phyloP scores from a whole-genome alignment of 306 rosid species.

The Cercis canadensis region DNA sequence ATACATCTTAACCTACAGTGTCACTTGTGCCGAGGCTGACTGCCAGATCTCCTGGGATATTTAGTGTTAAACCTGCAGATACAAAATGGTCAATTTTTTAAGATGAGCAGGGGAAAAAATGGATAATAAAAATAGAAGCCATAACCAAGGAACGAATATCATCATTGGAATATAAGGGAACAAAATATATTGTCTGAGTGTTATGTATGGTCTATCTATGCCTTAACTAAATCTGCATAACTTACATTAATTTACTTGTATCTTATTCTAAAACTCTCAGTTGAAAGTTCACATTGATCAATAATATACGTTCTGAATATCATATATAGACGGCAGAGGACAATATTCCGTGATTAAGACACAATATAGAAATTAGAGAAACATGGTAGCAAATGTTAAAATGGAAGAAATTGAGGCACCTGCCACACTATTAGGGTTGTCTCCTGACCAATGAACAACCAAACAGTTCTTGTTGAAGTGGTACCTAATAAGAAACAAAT shows the following conservation, averaged over 20 bases:
- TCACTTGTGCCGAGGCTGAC: conserved; percentile 99
- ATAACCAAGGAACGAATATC: neutral
- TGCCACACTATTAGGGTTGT: conserved; percentile 97
- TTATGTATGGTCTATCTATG: neutral
- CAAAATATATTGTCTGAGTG: neutral
- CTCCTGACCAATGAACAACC: conserved; percentile 96
- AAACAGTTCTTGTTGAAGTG: conserved; percentile 74
- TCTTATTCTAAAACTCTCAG: neutral
- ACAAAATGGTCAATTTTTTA: conserved; percentile 24
- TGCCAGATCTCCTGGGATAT: conserved; percentile 93
- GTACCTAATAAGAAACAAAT: conserved; percentile 54
- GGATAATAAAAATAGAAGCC: neutral
- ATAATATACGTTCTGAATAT: neutral
- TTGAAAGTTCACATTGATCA: neutral
- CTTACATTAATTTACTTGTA: neutral
- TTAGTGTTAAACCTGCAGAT: conserved; percentile 86
- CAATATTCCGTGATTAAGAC: neutral
- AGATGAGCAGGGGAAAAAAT: conserved; percentile 9
- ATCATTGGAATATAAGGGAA: neutral
- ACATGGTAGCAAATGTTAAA: conserved; percentile 13
- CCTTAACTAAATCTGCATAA: neutral
- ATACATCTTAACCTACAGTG: conserved; percentile 65
- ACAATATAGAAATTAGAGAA: conserved; percentile 5
- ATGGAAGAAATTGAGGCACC: conserved; percentile 55
- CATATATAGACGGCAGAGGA: neutral